phyloP scores from a whole-genome alignment of 2,329 filamentous ascomycete genomes.

The Verticillium albo-atrum region DNA sequence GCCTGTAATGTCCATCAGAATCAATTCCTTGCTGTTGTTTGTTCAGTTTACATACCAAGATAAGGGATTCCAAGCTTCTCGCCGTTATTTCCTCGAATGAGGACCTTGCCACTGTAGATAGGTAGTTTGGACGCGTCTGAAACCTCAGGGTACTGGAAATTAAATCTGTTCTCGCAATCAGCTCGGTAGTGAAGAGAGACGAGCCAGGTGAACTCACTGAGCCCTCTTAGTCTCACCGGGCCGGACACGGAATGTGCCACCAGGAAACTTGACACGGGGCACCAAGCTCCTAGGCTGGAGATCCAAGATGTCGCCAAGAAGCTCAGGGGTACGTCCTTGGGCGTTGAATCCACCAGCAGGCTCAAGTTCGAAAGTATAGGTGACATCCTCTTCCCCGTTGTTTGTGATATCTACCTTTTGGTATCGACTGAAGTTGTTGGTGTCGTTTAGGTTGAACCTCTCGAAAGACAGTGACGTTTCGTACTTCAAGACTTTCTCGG shows the following conservation, averaged over 20 bases:
- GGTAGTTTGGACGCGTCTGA: constrained; percentile 22
- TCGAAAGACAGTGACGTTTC: constrained; percentile 29
- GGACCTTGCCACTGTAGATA: constrained; percentile 27
- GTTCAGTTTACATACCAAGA: constrained; percentile 13
- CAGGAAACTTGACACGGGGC: background rate
- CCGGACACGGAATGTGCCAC: constrained; percentile 1
- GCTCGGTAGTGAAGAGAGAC: background rate
- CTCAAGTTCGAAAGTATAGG: constrained; percentile 24
- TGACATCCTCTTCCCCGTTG: constrained; percentile 23
- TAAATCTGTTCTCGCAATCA: constrained; percentile 11
- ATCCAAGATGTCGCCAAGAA: constrained; percentile 6
- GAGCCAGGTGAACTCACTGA: background rate
- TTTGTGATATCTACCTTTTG: constrained; percentile 27
- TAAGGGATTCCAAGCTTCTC: constrained; percentile 28
- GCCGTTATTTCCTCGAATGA: constrained; percentile 22
- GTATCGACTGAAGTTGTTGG: constrained; percentile 26
- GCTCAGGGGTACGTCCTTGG: constrained; percentile 9
- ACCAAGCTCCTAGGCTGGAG: constrained; percentile 2
- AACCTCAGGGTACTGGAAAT: constrained; percentile 19
- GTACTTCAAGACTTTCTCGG: constrained; percentile 33
- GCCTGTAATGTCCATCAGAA: background rate
- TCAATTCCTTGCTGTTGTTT: background rate
- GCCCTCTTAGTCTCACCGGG: constrained; percentile 9
- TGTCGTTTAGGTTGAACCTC: constrained; percentile 39
- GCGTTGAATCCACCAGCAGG: constrained; percentile 31